A percentile compares a stretch with the other conserved stretches of the same genome.
These are phyloP conservation scores for Pistacia integerrima DNA, from an alignment of 345 rosid genomes.

Conservation along the genomic window DNA sequence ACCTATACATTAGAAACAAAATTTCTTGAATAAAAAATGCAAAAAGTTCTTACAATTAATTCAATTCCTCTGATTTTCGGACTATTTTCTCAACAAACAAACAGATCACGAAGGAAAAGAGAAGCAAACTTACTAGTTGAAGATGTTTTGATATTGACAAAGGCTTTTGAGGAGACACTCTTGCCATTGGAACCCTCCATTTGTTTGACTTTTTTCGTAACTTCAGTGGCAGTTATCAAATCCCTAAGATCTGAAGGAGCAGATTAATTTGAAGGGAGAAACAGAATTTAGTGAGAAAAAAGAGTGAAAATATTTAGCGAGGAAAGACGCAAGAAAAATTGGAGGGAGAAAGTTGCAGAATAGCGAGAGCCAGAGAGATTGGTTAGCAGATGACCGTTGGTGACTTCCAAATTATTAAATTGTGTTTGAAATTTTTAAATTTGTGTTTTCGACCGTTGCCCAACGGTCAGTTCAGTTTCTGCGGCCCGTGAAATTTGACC, in stretches of 20 bases:
- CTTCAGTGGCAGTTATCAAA: not conserved
- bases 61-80: not conserved
- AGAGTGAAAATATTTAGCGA: too few relatives aligned
- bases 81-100: not conserved
- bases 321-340: not conserved
- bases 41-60: not conserved
- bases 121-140: not conserved
- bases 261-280: not conserved
- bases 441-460: constrained; percentile 11
- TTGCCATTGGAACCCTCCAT: constrained; percentile 25
- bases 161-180: constrained; percentile 11
- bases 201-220: not conserved
- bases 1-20: constrained; percentile 3
- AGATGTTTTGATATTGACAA: constrained; percentile 9
- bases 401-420: too few relatives aligned
- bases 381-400: not conserved
- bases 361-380: not conserved
- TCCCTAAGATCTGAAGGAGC: not conserved
- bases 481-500: not conserved
- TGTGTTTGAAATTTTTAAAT: not conserved
- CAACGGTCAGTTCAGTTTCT: constrained; percentile 10
- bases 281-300: too few relatives aligned
- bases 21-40: not conserved
- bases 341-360: not conserved
- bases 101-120: not conserved